Base-by-base conservation (phyloP, 2,329 filamentous ascomycete species). In the Hypoxylon sp. region DNA sequence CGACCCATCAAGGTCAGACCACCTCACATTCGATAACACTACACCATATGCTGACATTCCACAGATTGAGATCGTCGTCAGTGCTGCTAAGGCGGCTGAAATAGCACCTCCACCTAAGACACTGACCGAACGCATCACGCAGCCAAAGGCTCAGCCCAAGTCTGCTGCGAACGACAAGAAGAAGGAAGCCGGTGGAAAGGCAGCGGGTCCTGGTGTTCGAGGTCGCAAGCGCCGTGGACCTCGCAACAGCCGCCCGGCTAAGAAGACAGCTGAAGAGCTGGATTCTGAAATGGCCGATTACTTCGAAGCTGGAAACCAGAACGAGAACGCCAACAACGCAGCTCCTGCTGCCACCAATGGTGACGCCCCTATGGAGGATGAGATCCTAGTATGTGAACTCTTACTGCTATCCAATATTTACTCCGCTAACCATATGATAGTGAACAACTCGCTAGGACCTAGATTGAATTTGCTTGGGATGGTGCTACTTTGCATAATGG, bases 241-340 rank as follows among this genome's bases (percentile, higher is more conserved):
- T 46, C 90, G 90, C 74, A 91, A 84, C 77, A 84, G 86, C 72
- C 89, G 91, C 76, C 86, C 91, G 73, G 83, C 90, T 77, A 85
- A 97, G 84, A 98, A 98, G 92, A 97, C 94, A 0, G 90, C 92
- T 1, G 95, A 97, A 79, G 95, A 99, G 84, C 90, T 99, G 27
- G 96, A 99, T 80, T 94, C 93, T 3, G 96, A 99, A 81, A 99
- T 99, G 96, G 91, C 90, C 20, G 96, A 98, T 81, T 99, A 99
- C 84, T 98, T 97, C 79, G 89, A 86, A 59, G 76, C 81, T 30
- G 81, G 81, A 44, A 80, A 82, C 66, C 78, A 82, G 72, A 83
- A 80, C 58, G 84, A 84, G 72, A 83, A 81, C 59, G 78, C 83
- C 66, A 82, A 81, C 44, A 81, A 85, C 66, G 75, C 82, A 61